phyloP scores from a whole-genome alignment of 1,284 basidiomycete species.

The Thelephora terrestris region DNA sequence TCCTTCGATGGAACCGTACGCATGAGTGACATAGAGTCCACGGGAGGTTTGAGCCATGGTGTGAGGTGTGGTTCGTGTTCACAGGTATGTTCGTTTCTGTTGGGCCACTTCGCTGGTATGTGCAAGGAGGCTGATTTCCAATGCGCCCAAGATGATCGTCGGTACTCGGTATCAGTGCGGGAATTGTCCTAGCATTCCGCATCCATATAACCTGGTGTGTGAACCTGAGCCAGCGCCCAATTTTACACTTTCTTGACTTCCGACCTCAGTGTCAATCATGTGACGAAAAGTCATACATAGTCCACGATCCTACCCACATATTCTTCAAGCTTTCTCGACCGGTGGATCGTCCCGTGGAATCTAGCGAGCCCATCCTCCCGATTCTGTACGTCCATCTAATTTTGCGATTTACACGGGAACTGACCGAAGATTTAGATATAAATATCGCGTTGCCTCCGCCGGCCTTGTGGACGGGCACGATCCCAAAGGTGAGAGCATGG shows the following conservation, averaged over 20 bases:
- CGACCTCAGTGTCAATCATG: constrained; percentile 68
- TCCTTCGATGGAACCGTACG: constrained; percentile 18
- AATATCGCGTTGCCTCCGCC: constrained; percentile 46
- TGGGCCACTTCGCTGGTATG: constrained; percentile 1
- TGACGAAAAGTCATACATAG: constrained; percentile 63
- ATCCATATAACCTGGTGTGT: constrained; percentile 54
- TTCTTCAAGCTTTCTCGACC: constrained; percentile 82
- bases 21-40: constrained; percentile 12
- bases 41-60: constrained; percentile 39
- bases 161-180: constrained; percentile 72
- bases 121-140: neutral
- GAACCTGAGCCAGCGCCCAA: neutral
- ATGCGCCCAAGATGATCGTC: constrained; percentile 40
- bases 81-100: constrained; percentile 31
- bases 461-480: constrained; percentile 31
- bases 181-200: constrained; percentile 57
- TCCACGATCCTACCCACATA: constrained; percentile 76
- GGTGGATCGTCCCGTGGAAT: constrained; percentile 60
- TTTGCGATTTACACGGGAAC: constrained; percentile 1
- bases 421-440: constrained; percentile 39
- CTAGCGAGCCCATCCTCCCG: constrained; percentile 52
- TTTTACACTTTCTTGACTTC: neutral
- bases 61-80: constrained; percentile 32
- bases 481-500: constrained; percentile 43
- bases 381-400: constrained; percentile 39